A percentile compares a stretch with the other conserved stretches of the same genome.
These are phyloP conservation scores for Galerina marginata DNA, from an alignment of 768 basidiomycete genomes.

Conservation along the genomic window DNA sequence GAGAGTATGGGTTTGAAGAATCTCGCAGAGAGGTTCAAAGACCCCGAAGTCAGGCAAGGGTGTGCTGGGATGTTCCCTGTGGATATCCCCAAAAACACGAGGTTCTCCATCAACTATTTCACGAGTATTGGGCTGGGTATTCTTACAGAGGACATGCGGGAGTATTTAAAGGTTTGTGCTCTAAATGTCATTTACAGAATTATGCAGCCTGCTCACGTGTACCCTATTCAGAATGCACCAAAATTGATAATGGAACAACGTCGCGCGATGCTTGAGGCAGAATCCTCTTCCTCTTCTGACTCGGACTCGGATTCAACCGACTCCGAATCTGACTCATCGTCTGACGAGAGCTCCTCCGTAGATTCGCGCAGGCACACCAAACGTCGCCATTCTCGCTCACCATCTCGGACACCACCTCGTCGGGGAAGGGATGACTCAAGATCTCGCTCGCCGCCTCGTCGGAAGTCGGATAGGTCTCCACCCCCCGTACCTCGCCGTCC, in stretches of 20 bases:
- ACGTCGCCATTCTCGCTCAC: slow-evolving; percentile 21
- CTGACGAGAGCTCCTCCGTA: slow-evolving; percentile 20
- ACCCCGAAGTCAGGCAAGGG: slow-evolving; percentile 75
- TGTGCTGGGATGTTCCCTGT: slow-evolving; percentile 92
- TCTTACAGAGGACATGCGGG: slow-evolving; percentile 95
- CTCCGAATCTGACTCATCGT: slow-evolving; percentile 37
- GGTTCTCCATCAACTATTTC: slow-evolving; percentile 97
- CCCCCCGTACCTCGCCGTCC: slow-evolving; percentile 3
- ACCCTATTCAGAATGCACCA: slow-evolving; percentile 80
- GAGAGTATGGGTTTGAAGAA: slow-evolving; percentile 90
- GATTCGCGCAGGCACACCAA: slow-evolving; percentile 23
- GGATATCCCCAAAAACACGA: slow-evolving; percentile 95
- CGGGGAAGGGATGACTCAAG: slow-evolving; percentile 15
- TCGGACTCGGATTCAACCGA: slow-evolving; percentile 33
- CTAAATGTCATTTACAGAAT: not conserved
- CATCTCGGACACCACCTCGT: slow-evolving; percentile 28
- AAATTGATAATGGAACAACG: slow-evolving; percentile 93
- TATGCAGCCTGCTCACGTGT: slow-evolving; percentile 9
- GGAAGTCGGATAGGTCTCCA: slow-evolving; percentile 13
- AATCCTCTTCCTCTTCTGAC: slow-evolving; percentile 51
- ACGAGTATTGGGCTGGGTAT: slow-evolving; percentile 92
- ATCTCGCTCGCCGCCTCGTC: slow-evolving; percentile 18
- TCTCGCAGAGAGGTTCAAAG: slow-evolving; percentile 89
- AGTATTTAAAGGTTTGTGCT: slow-evolving; percentile 82
- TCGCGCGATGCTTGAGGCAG: slow-evolving; percentile 82